These are phyloP conservation scores for Myxozyma neglecta DNA, from an alignment of 805 yeast genomes.

Conservation along the genomic window DNA sequence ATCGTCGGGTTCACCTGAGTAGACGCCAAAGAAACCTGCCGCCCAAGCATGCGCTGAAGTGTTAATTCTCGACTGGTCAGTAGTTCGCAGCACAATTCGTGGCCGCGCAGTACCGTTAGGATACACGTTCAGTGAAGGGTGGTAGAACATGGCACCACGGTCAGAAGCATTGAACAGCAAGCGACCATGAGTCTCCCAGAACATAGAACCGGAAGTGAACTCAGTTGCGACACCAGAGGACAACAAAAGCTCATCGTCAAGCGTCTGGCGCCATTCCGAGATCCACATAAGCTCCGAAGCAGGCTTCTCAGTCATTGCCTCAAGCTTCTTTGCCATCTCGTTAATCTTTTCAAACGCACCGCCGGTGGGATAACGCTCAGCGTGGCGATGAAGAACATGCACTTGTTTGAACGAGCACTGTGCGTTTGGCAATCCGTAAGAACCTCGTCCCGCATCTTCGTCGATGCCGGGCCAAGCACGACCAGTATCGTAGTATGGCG, in stretches of 20 bases:
- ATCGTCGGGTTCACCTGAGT: slow-evolving; percentile 39
- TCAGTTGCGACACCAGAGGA: slow-evolving; percentile 44
- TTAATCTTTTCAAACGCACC: slow-evolving; percentile 45
- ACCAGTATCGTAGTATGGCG: slow-evolving; percentile 45
- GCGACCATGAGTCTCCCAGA: slow-evolving; percentile 47
- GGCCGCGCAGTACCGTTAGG: slow-evolving; percentile 40
- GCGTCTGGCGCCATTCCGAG: slow-evolving; percentile 39
- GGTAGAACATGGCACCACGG: slow-evolving; percentile 36
- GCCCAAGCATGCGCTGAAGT: slow-evolving; percentile 48
- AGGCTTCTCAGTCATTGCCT: slow-evolving; percentile 35
- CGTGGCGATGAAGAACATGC: slow-evolving; percentile 72
- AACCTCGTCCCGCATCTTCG: slow-evolving; percentile 35
- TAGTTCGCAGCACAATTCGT: slow-evolving; percentile 43
- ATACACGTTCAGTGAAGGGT: slow-evolving; percentile 36
- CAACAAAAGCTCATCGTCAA: slow-evolving; percentile 41
- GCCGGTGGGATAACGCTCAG: slow-evolving; percentile 68
- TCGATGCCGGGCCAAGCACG: slow-evolving; percentile 40
- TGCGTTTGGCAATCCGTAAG: slow-evolving; percentile 38
- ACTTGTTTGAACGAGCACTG: slow-evolving; percentile 63
- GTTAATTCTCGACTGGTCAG: slow-evolving; percentile 44
- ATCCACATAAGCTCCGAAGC: slow-evolving; percentile 39
- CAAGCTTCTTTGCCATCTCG: slow-evolving; percentile 40
- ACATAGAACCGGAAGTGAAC: slow-evolving; percentile 40
- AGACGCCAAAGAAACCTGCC: slow-evolving; percentile 46
- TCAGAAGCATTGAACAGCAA: slow-evolving; percentile 40